Evolutionary conservation across 2,329 filamentous ascomycete genomes (phyloP), one percentile per base, ranked within the genome.

Genomic region (Phialemonium atrogriseum): DNA sequence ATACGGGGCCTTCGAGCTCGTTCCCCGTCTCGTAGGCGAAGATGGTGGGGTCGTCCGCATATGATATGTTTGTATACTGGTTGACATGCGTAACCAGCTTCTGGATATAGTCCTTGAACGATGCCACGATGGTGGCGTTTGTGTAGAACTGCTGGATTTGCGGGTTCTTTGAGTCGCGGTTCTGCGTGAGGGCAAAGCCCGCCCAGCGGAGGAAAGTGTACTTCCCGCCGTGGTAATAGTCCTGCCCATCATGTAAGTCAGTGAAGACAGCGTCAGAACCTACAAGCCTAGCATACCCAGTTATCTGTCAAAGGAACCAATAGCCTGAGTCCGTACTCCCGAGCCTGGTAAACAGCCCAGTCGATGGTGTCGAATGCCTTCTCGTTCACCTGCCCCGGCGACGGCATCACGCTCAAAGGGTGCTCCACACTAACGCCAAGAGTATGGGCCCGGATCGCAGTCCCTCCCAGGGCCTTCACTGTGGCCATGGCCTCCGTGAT

Each of bases 191-290:
- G 41, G 65, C 52, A 44, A 61, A 55, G 7, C 64, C 63, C 12
- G 49, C 51, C 55, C 57, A 68, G 17, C 64, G 58, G 19, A 68
- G 49, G 45, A 66, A 68, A 39, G 53, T 52, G 48, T 60, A 68
- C 44, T 66, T 67, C 6, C 64, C 64, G 16, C 64, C 64, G 38
- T 68, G 64, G 45, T 67, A 68, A 39, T 66, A 68, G 43, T 67
- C 59, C 39, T n/a, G n/a, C n/a, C n/a, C n/a, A n/a, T n/a, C n/a
- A n/a, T n/a, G n/a, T n/a, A n/a, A n/a, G n/a, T n/a, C n/a, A n/a
- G n/a, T n/a, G n/a, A n/a, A n/a, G n/a, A n/a, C n/a, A n/a, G n/a
- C n/a, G n/a, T n/a, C n/a, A n/a, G n/a, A n/a, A n/a, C n/a, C n/a
- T n/a, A n/a, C n/a, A n/a, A n/a, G n/a, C n/a, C n/a, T n/a, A n/a